Evolutionary conservation across 129 eudicot genomes (phyloP).

Genomic region (Solidago caesia): DNA sequence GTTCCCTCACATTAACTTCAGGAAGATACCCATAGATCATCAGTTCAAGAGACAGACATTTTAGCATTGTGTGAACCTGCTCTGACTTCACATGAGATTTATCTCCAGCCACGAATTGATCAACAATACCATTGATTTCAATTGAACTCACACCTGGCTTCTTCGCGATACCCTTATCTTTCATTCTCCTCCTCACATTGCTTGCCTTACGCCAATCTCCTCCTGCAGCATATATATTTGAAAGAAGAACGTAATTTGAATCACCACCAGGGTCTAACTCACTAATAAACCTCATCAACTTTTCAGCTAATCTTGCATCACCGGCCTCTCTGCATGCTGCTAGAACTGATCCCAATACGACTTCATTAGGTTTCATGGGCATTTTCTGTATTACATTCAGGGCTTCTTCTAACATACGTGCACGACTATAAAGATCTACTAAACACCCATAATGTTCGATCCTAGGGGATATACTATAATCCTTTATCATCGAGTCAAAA

Average conservation of each 20-base stretch:
- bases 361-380: conserved; percentile 70
- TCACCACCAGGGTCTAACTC: conserved; percentile 43
- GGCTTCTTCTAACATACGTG: conserved; percentile 66
- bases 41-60: conserved; percentile 45
- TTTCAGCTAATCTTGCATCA: conserved; percentile 42
- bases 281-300: conserved; percentile 39
- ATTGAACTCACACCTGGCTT: conserved; percentile 60
- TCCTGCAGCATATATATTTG: conserved; percentile 59
- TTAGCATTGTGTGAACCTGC: conserved; percentile 39
- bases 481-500: conserved; percentile 44
- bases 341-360: conserved; percentile 64
- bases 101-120: conserved; percentile 74
- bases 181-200: conserved; percentile 48
- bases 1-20: conserved; percentile 25
- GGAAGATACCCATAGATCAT: conserved; percentile 33
- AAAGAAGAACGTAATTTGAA: conserved; percentile 54
- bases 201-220: conserved; percentile 54
- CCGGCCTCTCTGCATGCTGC: conserved; percentile 51
- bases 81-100: conserved; percentile 52
- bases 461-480: conserved; percentile 34
- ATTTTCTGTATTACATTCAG: conserved; percentile 48
- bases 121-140: conserved; percentile 41
- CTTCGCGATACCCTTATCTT: conserved; percentile 47
- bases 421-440: conserved; percentile 72
- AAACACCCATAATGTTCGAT: conserved; percentile 83